Percentiles rank a stretch among this genome's conserved stretches.
These are phyloP conservation scores for Lupinus albus DNA, from an alignment of 306 rosid species.

Conservation along the genomic window DNA sequence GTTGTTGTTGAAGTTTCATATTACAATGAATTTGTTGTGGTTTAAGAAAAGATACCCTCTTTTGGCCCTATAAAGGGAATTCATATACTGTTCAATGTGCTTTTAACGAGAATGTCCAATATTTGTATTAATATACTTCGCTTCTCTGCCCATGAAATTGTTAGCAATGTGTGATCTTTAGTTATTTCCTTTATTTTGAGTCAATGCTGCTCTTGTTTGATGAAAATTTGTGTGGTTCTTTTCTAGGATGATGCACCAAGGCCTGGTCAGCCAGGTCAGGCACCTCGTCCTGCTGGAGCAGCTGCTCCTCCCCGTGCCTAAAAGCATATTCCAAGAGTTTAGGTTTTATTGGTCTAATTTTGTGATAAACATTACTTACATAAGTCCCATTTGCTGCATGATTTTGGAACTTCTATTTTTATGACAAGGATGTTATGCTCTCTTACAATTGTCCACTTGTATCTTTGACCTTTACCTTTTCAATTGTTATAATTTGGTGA, in stretches of 20 bases:
- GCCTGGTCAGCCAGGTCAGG: conserved; percentile 76
- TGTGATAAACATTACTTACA: conserved; percentile 25
- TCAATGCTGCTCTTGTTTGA: background rate
- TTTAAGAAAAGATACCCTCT: background rate
- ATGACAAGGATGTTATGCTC: conserved; percentile 17
- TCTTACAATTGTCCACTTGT: background rate
- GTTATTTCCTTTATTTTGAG: background rate
- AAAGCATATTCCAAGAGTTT: conserved; percentile 11
- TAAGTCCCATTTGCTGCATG: background rate
- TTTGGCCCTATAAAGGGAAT: background rate
- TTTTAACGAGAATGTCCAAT: background rate
- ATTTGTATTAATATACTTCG: background rate
- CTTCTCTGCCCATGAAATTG: background rate
- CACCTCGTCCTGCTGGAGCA: conserved; percentile 62
- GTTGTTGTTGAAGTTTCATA: background rate
- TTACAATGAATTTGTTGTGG: background rate
- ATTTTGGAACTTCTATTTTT: conserved; percentile 36
- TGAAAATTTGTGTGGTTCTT: conserved; percentile 14
- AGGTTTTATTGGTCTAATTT: conserved; percentile 2
- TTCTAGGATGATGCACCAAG: conserved; percentile 68
- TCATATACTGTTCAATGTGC: background rate
- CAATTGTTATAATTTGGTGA: conserved; percentile 16
- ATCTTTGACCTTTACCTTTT: background rate
- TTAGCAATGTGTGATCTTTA: background rate
- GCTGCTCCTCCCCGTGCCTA: conserved; percentile 54